These are phyloP conservation scores for Beta corolliflora DNA, from an alignment of 179 eudicot species.

Conservation along the genomic window DNA sequence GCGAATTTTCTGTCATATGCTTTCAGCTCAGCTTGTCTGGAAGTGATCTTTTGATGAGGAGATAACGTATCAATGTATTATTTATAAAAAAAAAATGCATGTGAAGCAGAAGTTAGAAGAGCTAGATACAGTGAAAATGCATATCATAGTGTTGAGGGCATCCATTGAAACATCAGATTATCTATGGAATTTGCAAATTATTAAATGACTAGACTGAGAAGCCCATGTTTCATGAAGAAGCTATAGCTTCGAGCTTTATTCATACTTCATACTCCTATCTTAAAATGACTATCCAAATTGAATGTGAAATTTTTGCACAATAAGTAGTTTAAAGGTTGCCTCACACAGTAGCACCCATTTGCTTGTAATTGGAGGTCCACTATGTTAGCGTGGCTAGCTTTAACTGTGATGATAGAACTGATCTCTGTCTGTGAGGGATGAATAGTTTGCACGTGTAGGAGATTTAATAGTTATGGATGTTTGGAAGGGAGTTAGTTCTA, in stretches of 20 bases:
- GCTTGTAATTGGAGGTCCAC: neutral
- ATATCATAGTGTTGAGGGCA: neutral
- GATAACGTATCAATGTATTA: neutral
- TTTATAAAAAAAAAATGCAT: neutral
- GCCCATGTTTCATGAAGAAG: neutral
- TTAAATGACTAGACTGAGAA: neutral
- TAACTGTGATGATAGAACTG: neutral
- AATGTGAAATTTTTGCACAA: neutral
- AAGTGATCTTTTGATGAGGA: neutral
- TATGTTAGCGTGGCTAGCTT: neutral
- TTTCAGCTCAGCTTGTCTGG: neutral
- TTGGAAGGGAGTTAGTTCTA: constrained; percentile 6
- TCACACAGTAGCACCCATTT: neutral
- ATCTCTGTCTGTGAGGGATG: neutral
- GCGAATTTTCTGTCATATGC: neutral
- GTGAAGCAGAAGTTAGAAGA: neutral
- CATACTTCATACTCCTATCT: neutral
- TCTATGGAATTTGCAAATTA: neutral
- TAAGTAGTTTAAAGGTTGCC: neutral
- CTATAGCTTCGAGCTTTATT: neutral
- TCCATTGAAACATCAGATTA: neutral
- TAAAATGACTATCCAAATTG: neutral
- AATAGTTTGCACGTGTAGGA: neutral
- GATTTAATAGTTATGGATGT: neutral
- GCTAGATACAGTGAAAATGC: neutral